Percentiles rank a stretch among this genome's conserved stretches.
phyloP scores from a whole-genome alignment of 2,329 filamentous ascomycete species.

The Exophiala sp. region DNA sequence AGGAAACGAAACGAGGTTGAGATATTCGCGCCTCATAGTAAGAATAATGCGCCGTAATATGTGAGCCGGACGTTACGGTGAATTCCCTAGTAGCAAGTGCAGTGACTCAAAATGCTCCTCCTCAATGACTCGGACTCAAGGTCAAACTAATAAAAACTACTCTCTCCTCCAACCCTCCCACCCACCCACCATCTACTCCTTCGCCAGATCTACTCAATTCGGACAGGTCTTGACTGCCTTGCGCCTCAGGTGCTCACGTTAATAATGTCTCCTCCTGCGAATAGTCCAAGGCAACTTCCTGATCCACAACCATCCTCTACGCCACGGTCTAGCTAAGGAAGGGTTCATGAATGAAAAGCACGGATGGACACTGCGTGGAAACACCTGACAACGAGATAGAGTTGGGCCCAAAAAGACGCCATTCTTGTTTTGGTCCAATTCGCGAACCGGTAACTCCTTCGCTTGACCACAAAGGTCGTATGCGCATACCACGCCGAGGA shows the following conservation, averaged over 20 bases:
- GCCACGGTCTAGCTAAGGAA: not conserved
- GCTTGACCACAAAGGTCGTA: not conserved
- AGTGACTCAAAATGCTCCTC: too few species aligned
- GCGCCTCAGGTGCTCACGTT: not conserved
- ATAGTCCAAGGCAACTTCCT: too few species aligned
- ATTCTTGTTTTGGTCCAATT: conserved; percentile 7
- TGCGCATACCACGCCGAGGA: not conserved
- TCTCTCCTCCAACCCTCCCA: not conserved
- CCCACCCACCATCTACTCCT: too few species aligned
- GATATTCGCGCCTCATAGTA: too few species aligned
- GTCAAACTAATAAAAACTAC: too few species aligned
- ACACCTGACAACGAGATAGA: not conserved
- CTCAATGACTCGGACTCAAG: too few species aligned
- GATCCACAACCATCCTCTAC: too few species aligned
- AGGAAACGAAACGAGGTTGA: too few species aligned
- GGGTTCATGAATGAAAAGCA: not conserved
- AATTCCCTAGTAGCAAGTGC: too few species aligned
- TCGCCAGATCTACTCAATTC: not conserved
- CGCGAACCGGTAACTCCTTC: not conserved
- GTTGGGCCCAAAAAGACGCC: not conserved
- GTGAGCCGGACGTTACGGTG: too few species aligned
- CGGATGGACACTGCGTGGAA: not conserved
- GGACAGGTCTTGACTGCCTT: not conserved
- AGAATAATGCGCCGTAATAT: too few species aligned
- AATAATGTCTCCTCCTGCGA: not conserved